A percentile compares a stretch with the other conserved stretches of the same genome.
Evolutionary conservation across 129 eudicot genomes (phyloP).

Genomic region (Flaveria linearis): DNA sequence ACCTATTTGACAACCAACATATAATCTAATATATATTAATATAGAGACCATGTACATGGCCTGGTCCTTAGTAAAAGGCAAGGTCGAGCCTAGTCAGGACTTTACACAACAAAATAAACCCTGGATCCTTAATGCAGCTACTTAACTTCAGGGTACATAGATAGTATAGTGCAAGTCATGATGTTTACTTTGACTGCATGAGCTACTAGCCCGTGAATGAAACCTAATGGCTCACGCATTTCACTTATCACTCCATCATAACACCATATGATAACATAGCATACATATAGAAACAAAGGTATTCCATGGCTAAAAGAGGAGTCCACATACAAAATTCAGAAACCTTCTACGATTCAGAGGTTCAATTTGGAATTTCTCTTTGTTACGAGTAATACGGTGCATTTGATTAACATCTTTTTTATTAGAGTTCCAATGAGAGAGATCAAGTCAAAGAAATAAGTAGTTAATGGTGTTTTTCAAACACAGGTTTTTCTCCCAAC

Average conservation of each 20-base stretch:
- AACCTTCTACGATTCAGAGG: neutral
- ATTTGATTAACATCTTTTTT: neutral
- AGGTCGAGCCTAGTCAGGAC: no score
- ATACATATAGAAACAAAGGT: no score
- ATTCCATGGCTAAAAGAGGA: no score
- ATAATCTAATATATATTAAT: neutral
- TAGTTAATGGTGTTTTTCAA: neutral
- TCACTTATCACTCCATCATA: no score
- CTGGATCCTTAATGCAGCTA: neutral
- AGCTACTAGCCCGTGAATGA: no score
- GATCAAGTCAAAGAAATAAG: slow-evolving; percentile 4
- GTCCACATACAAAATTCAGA: no score
- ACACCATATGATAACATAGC: no score
- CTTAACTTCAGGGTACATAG: neutral
- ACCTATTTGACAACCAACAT: neutral
- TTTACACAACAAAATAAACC: no score
- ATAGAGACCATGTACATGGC: neutral
- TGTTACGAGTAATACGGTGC: neutral
- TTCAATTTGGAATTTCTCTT: neutral
- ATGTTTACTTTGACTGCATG: no score
- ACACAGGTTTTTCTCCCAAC: neutral
- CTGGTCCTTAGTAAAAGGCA: neutral
- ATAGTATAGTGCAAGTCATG: neutral
- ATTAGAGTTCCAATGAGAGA: neutral
- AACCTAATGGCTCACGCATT: no score